phyloP scores from a whole-genome alignment of 2,329 filamentous ascomycete species.

The Calonectria pseudoreteaudii region DNA sequence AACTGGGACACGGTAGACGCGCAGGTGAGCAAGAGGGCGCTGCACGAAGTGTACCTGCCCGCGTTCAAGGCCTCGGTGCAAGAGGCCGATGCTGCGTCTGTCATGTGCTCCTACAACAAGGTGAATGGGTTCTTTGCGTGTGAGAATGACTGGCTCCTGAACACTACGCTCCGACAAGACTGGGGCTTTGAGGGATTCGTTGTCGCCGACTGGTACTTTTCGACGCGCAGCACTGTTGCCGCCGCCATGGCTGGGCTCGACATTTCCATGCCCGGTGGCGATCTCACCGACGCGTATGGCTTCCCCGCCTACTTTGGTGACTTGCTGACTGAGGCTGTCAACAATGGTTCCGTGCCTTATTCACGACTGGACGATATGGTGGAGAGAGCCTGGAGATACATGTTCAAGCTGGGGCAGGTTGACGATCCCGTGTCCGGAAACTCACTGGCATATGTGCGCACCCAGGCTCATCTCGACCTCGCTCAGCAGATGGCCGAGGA shows the following conservation, averaged over 20 bases:
- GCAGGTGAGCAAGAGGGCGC: neutral
- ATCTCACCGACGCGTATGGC: neutral
- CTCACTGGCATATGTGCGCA: neutral
- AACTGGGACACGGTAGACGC: neutral
- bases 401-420: neutral
- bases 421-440: neutral
- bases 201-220: neutral
- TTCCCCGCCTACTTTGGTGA: neutral
- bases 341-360: neutral
- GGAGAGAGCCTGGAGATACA: neutral
- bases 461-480: neutral
- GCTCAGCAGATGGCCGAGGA: neutral
- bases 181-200: neutral
- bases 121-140: neutral
- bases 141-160: neutral
- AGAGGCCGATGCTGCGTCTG: neutral
- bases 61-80: constrained; percentile 1
- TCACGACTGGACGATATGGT: neutral
- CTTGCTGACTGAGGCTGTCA: neutral
- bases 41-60: neutral
- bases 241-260: constrained; percentile 1
- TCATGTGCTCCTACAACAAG: constrained; percentile 3
- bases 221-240: neutral
- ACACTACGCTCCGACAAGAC: neutral
- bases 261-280: neutral